Evolutionary conservation across 768 basidiomycete genomes (phyloP), one percentile per base, ranked within the genome.

Genomic region (Agaricus subrufescens): DNA sequence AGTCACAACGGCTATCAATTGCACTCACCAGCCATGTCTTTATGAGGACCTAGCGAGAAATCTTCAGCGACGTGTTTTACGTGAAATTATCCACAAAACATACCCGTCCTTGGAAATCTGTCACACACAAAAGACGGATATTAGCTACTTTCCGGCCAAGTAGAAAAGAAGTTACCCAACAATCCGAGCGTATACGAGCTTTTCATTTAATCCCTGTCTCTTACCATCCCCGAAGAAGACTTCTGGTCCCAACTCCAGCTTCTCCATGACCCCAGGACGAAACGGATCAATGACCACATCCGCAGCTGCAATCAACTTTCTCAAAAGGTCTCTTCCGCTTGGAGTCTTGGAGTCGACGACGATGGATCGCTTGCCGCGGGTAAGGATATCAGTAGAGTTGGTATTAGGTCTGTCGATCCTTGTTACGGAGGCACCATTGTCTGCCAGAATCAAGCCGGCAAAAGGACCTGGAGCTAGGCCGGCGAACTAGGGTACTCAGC

Each of bases 271-370:
- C 1, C 91, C 91, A 49, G 91, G 89, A 46, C 91, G 75, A 67
- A 88, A 94, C 1, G 91, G 84, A 65, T 94, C 91, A 62, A 94
- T 89, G 45, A 93, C 71, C 14, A 93, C 78, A 67, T 94, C 91
- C n/a, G 89, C 86, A 37, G 75, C 68, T 29, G 73, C 66, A 25
- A 92, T 79, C 56, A 94, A 73, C 45, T 73, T 79, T 65, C 76
- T 77, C 54, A 86, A 64, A 19, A 84, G 65, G 19, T 76, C 77
- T 43, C 79, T 67, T 31, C 91, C 91, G 29, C 75, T 76, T 9
- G 74, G 67, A 7, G 75, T 66, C 72, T 92, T 93, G 15, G 83
- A 76, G 62, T 89, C 81, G 54, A 93, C 72, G 14, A 80, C 74
- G 51, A 91, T 75, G n/a, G 90, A 90, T 6, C 85, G 84, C 65